Base-by-base conservation (phyloP, 306 rosid species). In the Oxytropis ochrocephala region DNA sequence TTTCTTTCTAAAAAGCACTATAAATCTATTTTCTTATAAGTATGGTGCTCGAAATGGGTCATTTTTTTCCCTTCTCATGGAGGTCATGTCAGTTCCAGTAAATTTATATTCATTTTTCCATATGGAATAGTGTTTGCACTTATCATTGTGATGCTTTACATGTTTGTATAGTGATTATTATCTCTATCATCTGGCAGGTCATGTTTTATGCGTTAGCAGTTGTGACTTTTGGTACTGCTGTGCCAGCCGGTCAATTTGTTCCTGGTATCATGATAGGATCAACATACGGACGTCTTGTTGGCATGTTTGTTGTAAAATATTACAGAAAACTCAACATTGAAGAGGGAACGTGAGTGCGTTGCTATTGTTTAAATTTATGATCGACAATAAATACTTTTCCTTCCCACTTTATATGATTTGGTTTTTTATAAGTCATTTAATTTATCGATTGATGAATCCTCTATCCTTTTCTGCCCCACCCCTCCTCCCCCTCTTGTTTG, bases 231-330 rank as follows among this genome's bases (percentile, higher is more conserved):
- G 97, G 98, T 70, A 94, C 92, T 74, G 95, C 97, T 32, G 97
- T 90, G 55, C 98, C 98, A 58, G 96, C 98, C 64, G 96, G 97
- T 73, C 97, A 94, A 67, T 94, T 94, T 84, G 98, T 94, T 75
- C 98, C 98, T 56, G 95, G 97, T 75, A 94, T 94, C 72, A 90
- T 90, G 97, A 90, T 88, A 70, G 98, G 98, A 72, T 94, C 96
- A 46, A 94, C 98, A 2, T 94, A 90, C 80, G 97, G 97, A 58
- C 97, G 98, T 64, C 96, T 94, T 68, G 97, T 94, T 39, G 98
- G 97, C 80, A 94, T 87, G 87, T 79, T 88, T 76, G 96, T 94
- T 53, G 98, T 94, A 70, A 90, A 75, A 74, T 78, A 85, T 85
- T 90, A 88, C 86, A 81, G 79, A 86, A 90, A 87, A 85, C 97